A percentile compares a stretch with the other conserved stretches of the same genome.
phyloP scores from a whole-genome alignment of 257 asterid species.

The Gynochthodes officinalis region DNA sequence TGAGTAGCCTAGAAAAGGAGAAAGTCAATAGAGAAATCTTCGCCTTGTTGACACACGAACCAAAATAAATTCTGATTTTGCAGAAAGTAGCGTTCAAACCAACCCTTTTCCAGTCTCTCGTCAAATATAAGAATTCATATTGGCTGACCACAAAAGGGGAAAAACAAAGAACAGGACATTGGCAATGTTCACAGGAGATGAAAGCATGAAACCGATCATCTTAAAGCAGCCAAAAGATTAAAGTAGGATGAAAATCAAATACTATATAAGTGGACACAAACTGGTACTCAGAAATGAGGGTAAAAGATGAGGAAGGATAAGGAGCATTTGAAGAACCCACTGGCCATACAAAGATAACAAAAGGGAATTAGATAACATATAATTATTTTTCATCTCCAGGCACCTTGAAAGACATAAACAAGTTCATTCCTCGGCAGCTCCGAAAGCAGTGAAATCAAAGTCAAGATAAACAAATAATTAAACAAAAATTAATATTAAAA shows the following conservation, averaged over 20 bases:
- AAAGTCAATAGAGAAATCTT: background rate
- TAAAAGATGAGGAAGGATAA: background rate
- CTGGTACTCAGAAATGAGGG: background rate
- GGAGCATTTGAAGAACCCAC: background rate
- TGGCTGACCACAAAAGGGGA: background rate
- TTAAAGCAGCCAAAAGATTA: background rate
- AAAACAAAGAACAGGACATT: background rate
- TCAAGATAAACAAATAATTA: slow-evolving; percentile 12
- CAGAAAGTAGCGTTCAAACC: background rate
- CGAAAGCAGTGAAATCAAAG: slow-evolving; percentile 22
- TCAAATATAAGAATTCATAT: background rate
- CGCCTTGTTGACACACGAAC: background rate
- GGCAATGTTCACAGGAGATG: background rate
- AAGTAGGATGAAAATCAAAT: background rate
- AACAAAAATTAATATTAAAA: slow-evolving; percentile 18
- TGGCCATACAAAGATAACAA: background rate
- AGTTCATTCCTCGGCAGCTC: slow-evolving; percentile 7
- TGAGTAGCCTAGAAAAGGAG: background rate
- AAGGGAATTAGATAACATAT: background rate
- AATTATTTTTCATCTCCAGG: background rate
- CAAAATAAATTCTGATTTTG: background rate
- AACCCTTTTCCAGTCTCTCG: background rate
- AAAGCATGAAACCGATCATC: background rate
- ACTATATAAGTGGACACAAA: background rate
- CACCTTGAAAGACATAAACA: slow-evolving; percentile 15